A percentile compares a stretch with the other conserved stretches of the same genome.
Evolutionary conservation across 495 filamentous ascomycete species (phyloP).

Genomic region (Talaromyces ruber): DNA sequence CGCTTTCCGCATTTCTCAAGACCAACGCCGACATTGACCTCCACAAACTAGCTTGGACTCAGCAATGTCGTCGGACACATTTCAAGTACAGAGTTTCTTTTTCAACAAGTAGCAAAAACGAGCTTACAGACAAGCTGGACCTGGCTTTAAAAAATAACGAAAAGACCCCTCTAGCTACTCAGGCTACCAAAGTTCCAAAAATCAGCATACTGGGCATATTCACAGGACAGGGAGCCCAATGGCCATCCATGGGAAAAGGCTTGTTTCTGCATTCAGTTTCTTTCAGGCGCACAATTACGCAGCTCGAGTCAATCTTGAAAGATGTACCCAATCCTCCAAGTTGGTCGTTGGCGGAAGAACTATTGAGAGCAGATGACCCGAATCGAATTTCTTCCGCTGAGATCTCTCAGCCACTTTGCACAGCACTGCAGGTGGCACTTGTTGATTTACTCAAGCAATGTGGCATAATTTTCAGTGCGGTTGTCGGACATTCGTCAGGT

Average conservation of each 20-base stretch:
- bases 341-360: constrained; percentile 8
- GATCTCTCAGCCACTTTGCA: constrained; percentile 15
- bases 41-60: constrained; percentile 9
- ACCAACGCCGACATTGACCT: not conserved
- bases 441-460: constrained; percentile 22
- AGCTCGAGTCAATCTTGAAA: not conserved
- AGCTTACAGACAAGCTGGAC: constrained; percentile 7
- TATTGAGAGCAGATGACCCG: not conserved
- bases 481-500: constrained; percentile 54
- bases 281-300: not conserved
- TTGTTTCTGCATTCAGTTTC: constrained; percentile 20
- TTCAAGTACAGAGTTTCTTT: not conserved
- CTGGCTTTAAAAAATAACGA: not conserved
- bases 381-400: not conserved
- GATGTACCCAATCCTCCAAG: not conserved
- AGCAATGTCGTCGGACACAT: constrained; percentile 2
- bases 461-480: constrained; percentile 21
- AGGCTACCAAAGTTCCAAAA: constrained; percentile 2
- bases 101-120: not conserved
- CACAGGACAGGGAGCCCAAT: constrained; percentile 40
- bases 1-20: not conserved
- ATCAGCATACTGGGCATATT: constrained; percentile 19
- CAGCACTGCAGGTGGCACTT: constrained; percentile 23
- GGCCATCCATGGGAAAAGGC: constrained; percentile 30
- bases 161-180: not conserved